These are phyloP conservation scores for Linaria vulgaris DNA, from an alignment of 257 asterid species.

Conservation along the genomic window DNA sequence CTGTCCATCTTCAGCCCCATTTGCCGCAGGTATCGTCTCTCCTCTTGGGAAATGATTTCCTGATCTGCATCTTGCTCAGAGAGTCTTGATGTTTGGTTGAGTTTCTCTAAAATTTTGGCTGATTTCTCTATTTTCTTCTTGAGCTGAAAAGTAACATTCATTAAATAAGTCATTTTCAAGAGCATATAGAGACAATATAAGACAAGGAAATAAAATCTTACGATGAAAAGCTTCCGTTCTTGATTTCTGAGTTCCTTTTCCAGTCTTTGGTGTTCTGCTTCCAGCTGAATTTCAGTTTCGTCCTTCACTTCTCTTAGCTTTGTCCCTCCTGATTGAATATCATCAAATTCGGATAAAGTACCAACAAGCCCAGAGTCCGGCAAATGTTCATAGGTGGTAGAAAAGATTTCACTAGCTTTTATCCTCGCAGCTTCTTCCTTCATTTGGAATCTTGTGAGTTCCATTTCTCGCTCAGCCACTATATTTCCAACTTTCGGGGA, in stretches of 20 bases:
- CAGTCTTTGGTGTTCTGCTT: conserved; percentile 56
- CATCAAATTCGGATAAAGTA: conserved; percentile 69
- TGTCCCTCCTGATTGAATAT: conserved; percentile 47
- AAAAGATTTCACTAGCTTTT: conserved; percentile 61
- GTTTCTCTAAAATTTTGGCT: conserved; percentile 42
- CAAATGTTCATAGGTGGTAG: conserved; percentile 37
- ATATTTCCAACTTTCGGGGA: conserved; percentile 66
- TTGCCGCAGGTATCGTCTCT: conserved; percentile 61
- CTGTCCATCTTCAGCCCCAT: conserved; percentile 62
- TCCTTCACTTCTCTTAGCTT: conserved; percentile 32
- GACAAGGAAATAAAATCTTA: conserved; percentile 34
- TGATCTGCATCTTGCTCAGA: conserved; percentile 58
- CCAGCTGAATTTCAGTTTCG: conserved; percentile 54
- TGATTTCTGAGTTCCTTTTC: conserved; percentile 71
- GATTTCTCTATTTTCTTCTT: conserved; percentile 72
- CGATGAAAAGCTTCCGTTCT: conserved; percentile 50
- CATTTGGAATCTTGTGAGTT: conserved; percentile 56
- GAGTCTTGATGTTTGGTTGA: conserved; percentile 45
- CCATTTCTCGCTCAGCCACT: conserved; percentile 66
- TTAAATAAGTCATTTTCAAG: conserved; percentile 21
- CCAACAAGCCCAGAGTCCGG: conserved; percentile 44
- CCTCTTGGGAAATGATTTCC: conserved; percentile 76
- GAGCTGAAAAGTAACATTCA: conserved; percentile 54
- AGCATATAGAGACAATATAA: conserved; percentile 22
- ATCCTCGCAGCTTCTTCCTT: conserved; percentile 81